Evolutionary conservation across 2,329 filamentous ascomycete species (phyloP), one percentile per base, ranked within the genome.

Genomic region (Aspergillus intermedius): DNA sequence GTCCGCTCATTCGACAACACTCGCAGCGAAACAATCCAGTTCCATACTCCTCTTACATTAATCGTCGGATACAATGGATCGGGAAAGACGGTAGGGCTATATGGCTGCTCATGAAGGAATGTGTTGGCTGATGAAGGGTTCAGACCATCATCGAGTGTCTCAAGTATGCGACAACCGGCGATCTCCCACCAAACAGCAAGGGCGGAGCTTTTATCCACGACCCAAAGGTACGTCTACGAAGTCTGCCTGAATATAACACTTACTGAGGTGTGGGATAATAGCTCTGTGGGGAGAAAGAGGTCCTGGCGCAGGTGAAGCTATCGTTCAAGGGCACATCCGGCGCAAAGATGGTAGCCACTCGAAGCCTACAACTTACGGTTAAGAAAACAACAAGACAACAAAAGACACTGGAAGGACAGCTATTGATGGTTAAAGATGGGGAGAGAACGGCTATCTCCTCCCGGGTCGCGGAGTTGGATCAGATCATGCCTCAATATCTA

Each of bases 51-150:
- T 22, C 78, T 98, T 49, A 98, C 93, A 10, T 79, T 98, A 53
- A 98, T 98, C 58, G 94, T 98, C 50, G 93, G 93, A 50, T 88
- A 90, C 71, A 98, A 98, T 74, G 93, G 93, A 48, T 97, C 91
- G 1, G 93, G 93, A 53, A 98, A 98, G 74, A 98, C 93, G 8
- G 78, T 80, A 71, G 41, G 67, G 54, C n/a, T 25, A n/a, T 17
- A n/a, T 30, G 22, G n/a, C n/a, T 17, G 22, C 15, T 12, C 5
- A 6, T 15, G 6, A 7, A 25, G 22, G 22, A 13, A 13, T 25
- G 1, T 17, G 1, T 43, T 43, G 32, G 30, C 21, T 45, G 32
- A 45, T 17, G 21, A 15, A 39, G 19, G 25, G 12, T 9, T 19
- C 4, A 80, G 75, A 97, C 93, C 49, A 95, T 98, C 64, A 98